A percentile compares a stretch with the other conserved stretches of the same genome.
These are phyloP conservation scores for Amesomyces nigricolor DNA, from an alignment of 2,329 filamentous ascomycete genomes.

Conservation along the genomic window DNA sequence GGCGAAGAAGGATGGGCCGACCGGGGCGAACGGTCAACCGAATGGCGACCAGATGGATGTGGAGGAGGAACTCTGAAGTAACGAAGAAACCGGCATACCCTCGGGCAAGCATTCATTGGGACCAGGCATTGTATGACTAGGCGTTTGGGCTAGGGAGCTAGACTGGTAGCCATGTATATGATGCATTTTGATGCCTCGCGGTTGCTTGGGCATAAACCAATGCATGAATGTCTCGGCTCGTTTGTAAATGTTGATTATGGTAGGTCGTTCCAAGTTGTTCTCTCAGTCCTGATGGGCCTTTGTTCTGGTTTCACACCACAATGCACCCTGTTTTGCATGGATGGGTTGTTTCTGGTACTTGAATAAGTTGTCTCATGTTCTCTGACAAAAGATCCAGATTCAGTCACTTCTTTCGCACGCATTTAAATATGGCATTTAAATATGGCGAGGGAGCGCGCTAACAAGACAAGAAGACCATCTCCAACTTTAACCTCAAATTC, in stretches of 20 bases:
- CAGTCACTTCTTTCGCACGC: too few relatives aligned
- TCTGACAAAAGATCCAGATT: too few relatives aligned
- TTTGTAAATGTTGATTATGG: neutral
- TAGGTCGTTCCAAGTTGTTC: neutral
- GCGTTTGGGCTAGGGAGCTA: conserved; percentile 23
- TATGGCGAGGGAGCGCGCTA: too few relatives aligned
- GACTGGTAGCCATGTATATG: conserved; percentile 20
- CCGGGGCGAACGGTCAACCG: conserved; percentile 42
- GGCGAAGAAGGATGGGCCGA: conserved; percentile 59
- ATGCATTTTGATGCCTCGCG: conserved; percentile 5
- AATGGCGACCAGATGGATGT: conserved; percentile 63
- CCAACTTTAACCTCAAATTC: too few relatives aligned
- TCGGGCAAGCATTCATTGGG: conserved; percentile 15
- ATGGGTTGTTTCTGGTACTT: neutral
- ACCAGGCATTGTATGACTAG: conserved; percentile 26
- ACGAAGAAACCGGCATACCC: conserved; percentile 11
- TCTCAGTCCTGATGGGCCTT: neutral
- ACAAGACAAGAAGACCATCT: too few relatives aligned
- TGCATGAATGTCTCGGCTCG: neutral
- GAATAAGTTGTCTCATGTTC: too few relatives aligned
- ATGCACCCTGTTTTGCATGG: neutral
- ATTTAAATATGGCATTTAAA: too few relatives aligned
- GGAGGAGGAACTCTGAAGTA: conserved; percentile 43
- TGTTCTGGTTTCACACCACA: neutral
- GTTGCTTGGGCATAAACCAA: neutral